Base-by-base conservation (phyloP, 2,329 filamentous ascomycete species). In the Aphanocladium album region DNA sequence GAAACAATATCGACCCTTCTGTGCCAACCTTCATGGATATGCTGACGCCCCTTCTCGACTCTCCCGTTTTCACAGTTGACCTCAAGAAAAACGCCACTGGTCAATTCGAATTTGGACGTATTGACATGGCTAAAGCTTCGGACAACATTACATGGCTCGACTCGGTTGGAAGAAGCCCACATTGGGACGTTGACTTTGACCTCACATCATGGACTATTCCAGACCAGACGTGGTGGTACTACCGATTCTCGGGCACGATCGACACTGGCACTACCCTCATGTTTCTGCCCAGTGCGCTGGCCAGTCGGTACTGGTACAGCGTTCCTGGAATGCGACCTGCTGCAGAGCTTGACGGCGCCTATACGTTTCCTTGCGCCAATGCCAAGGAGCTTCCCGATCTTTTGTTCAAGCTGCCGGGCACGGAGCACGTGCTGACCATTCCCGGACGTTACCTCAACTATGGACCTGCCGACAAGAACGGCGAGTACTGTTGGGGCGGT, bases 221-320 rank as follows among this genome's bases (percentile, higher is more conserved):
- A 39, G 79, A 87, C 69, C 79, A 68, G 60, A 76, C 78, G 23
- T 79, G 88, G 62, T 74, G 73, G 52, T 79, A 73, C 63, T 81
- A 75, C 49, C 66, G 67, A 19, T 79, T 80, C 65, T 73, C 74
- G 30, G 82, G 85, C 51, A 87, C 89, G 60, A 79, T 84, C 30
- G 88, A 91, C 72, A 90, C 88, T 2, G 88, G 87, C 25, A 89
- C 86, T 4, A 86, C 87, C 1, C 76, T 90, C 57, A 76, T 90
- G 69, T 81, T 89, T 54, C 74, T 88, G 27, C 81, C 83, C 33
- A 74, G 80, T 17, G 73, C 77, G 9, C 74, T 88, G n/a, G 83
- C 82, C 2, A 69, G 77, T 30, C 77, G 77, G 37, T 91, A 90
- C 74, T 90, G 87, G 74, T 69, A 69, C 33, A 70, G 77, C 52